Percentiles rank a stretch among this genome's conserved stretches.
Evolutionary conservation across 257 asterid genomes (phyloP).

Genomic region (Solanum pinnatisectum): DNA sequence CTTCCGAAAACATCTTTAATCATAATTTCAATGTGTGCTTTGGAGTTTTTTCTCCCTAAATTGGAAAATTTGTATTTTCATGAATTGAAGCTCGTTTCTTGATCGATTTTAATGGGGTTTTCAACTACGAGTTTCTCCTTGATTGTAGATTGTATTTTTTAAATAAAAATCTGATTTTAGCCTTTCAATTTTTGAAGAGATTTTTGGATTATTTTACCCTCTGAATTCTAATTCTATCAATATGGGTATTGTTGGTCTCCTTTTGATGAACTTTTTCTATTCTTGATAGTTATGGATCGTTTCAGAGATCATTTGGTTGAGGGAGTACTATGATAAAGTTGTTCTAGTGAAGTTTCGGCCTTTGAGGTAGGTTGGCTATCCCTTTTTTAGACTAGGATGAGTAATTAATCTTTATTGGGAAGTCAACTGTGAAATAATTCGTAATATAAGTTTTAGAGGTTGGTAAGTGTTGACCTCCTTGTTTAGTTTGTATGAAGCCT

Average conservation of each 20-base stretch:
- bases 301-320: not conserved
- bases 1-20: too few species aligned
- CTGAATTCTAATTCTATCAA: too few species aligned
- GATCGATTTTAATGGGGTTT: not conserved
- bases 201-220: not conserved
- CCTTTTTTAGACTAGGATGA: not conserved
- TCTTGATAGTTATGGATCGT: too few species aligned
- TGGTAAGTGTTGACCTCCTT: too few species aligned
- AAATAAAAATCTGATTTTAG: not conserved
- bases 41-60: not conserved
- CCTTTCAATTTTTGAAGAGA: not conserved
- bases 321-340: not conserved
- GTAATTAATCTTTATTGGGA: not conserved
- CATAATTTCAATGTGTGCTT: not conserved
- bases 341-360: not conserved
- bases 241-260: not conserved
- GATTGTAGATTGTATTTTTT: not conserved
- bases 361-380: not conserved
- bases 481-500: too few species aligned
- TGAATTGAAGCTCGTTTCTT: not conserved
- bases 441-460: too few species aligned
- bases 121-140: not conserved
- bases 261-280: not conserved
- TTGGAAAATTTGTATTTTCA: not conserved
- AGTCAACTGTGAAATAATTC: too few species aligned